phyloP scores from a whole-genome alignment of 345 rosid genomes.

The Aquilaria malaccensis region DNA sequence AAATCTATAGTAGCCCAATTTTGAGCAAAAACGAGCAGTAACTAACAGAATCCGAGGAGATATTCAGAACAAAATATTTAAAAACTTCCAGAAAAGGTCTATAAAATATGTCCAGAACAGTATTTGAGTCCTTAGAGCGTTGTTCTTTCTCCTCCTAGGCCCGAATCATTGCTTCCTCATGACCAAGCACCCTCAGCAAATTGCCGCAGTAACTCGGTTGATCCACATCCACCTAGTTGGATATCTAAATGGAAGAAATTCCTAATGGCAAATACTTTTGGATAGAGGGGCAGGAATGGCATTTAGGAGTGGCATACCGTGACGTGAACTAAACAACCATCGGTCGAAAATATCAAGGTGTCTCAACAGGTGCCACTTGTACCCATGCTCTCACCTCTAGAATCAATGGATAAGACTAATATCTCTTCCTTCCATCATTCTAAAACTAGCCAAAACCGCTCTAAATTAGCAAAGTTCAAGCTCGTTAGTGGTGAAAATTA shows the following conservation, averaged over 20 bases:
- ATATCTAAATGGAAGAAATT: neutral
- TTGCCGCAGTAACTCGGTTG: neutral
- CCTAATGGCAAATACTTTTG: neutral
- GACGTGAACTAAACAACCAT: conserved; percentile 16
- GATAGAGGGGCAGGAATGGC: conserved; percentile 12
- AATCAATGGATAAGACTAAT: too few species aligned
- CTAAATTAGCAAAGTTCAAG: too few species aligned
- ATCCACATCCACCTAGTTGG: neutral
- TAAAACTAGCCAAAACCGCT: too few species aligned
- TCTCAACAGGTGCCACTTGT: conserved; percentile 30
- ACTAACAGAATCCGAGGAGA: too few species aligned
- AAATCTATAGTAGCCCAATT: too few species aligned
- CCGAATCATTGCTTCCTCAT: neutral
- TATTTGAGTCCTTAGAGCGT: neutral
- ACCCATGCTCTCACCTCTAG: too few species aligned
- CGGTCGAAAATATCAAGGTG: conserved; percentile 21
- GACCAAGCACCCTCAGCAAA: neutral
- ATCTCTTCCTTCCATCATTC: too few species aligned
- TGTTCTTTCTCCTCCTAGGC: neutral
- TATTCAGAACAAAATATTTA: too few species aligned
- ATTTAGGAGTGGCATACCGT: neutral
- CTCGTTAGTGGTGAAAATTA: too few species aligned
- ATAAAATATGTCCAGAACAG: neutral
- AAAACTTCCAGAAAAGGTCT: too few species aligned
- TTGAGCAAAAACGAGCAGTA: too few species aligned